Evolutionary conservation across 2,329 filamentous ascomycete species (phyloP).

Genomic region (Herpotrichia juniperi): DNA sequence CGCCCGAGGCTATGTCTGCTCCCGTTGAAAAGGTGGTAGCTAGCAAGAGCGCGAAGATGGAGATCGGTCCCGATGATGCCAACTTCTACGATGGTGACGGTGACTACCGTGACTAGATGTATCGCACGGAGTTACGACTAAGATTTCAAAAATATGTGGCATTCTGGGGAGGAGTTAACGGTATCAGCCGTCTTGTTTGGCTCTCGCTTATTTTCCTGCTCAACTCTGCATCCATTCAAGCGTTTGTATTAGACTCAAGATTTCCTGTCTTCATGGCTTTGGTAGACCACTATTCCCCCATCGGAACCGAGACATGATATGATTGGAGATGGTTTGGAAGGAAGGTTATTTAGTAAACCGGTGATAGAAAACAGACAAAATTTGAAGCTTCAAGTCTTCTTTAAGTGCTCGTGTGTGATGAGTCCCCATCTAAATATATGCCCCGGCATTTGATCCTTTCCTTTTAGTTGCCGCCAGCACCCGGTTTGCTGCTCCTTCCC

Average conservation of each 20-base stretch:
- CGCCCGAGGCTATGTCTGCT: conserved; percentile 53
- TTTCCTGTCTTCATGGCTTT: conserved; percentile 4
- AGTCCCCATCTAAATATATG: background rate
- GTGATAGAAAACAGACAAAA: conserved; percentile 5
- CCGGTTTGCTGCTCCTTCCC: no score
- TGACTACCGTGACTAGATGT: conserved; percentile 8
- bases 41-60: conserved; percentile 43
- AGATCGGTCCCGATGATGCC: conserved; percentile 37
- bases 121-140: conserved; percentile 8
- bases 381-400: background rate
- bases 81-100: conserved; percentile 15
- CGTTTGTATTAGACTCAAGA: conserved; percentile 3
- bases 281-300: conserved; percentile 14
- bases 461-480: background rate
- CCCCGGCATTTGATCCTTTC: background rate
- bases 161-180: conserved; percentile 26
- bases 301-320: conserved; percentile 5
- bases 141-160: conserved; percentile 22
- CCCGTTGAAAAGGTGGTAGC: conserved; percentile 33
- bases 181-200: conserved; percentile 8
- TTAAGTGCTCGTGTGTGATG: conserved; percentile 1
- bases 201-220: conserved; percentile 14
- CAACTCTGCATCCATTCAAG: conserved; percentile 1
- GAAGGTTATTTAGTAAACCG: background rate
- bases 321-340: conserved; percentile 7